phyloP scores from a whole-genome alignment of 2,329 filamentous ascomycete genomes.

The Didymella lethalis region DNA sequence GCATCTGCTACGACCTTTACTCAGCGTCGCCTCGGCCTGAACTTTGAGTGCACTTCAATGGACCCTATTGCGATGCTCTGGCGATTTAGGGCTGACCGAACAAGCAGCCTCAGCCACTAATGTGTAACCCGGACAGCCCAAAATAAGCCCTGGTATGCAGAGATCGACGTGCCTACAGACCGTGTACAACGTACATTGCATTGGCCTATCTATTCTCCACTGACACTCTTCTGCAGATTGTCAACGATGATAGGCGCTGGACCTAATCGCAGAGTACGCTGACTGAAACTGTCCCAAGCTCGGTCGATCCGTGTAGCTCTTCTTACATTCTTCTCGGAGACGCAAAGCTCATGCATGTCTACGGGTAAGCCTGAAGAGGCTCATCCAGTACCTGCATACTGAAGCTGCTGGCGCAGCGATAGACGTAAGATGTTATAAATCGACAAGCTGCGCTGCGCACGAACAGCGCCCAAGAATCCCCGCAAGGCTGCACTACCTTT shows the following conservation, averaged over 20 bases:
- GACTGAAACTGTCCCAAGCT: slow-evolving; percentile 1
- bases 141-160: slow-evolving; percentile 18
- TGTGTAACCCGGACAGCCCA: slow-evolving; percentile 6
- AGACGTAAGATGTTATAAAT: background rate
- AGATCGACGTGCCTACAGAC: background rate
- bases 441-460: background rate
- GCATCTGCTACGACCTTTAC: slow-evolving; percentile 1
- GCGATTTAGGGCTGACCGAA: slow-evolving; percentile 15
- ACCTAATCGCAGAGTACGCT: slow-evolving; percentile 1
- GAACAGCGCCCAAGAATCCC: background rate
- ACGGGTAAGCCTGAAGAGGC: slow-evolving; percentile 4
- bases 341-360: slow-evolving; percentile 2
- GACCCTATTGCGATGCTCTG: background rate
- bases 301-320: slow-evolving; percentile 8
- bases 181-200: slow-evolving; percentile 8
- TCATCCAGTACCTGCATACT: slow-evolving; percentile 3
- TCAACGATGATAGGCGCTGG: background rate
- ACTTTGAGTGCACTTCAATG: background rate
- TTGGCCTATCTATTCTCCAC: background rate
- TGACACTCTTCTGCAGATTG: background rate
- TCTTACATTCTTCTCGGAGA: slow-evolving; percentile 13
- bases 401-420: background rate
- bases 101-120: slow-evolving; percentile 9
- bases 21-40: background rate
- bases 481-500: background rate